These are phyloP conservation scores for Sindora glabra DNA, from an alignment of 306 rosid species.

Conservation along the genomic window DNA sequence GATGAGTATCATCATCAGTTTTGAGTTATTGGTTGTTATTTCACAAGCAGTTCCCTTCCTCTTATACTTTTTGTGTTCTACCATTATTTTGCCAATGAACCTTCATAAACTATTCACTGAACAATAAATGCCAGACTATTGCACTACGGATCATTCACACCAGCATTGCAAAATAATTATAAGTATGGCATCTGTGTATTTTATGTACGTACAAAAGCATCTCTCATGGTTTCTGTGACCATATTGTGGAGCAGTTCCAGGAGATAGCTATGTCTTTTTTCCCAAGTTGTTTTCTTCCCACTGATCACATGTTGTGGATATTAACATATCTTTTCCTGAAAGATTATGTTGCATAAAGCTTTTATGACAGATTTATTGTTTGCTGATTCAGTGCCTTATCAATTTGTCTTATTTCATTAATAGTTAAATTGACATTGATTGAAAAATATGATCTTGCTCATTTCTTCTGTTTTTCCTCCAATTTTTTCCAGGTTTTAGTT, in stretches of 20 bases:
- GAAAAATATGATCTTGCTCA: slow-evolving; percentile 1
- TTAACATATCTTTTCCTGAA: not conserved
- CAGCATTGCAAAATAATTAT: not conserved
- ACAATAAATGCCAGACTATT: not conserved
- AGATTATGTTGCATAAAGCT: not conserved
- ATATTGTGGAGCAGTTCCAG: not conserved
- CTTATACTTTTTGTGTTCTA: not conserved
- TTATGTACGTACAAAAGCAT: not conserved
- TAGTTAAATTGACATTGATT: not conserved
- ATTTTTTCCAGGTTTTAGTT: slow-evolving; percentile 71
- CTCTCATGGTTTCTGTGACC: not conserved
- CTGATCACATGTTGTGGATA: not conserved
- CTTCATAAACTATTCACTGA: not conserved
- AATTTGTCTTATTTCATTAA: not conserved
- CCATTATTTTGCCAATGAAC: not conserved
- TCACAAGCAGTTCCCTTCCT: not conserved
- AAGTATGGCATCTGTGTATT: not conserved
- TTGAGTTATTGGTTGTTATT: not conserved
- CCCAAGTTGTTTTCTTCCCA: slow-evolving; percentile 1
- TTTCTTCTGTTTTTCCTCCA: slow-evolving; percentile 2
- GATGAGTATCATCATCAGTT: not conserved
- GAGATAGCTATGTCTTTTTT: not conserved
- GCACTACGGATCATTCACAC: not conserved
- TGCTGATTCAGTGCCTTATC: not conserved
- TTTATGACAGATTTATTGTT: slow-evolving; percentile 4